Percentiles rank a stretch among this genome's conserved stretches.
phyloP scores from a whole-genome alignment of 1,284 basidiomycete genomes.

The Rhodotorula sp. region DNA sequence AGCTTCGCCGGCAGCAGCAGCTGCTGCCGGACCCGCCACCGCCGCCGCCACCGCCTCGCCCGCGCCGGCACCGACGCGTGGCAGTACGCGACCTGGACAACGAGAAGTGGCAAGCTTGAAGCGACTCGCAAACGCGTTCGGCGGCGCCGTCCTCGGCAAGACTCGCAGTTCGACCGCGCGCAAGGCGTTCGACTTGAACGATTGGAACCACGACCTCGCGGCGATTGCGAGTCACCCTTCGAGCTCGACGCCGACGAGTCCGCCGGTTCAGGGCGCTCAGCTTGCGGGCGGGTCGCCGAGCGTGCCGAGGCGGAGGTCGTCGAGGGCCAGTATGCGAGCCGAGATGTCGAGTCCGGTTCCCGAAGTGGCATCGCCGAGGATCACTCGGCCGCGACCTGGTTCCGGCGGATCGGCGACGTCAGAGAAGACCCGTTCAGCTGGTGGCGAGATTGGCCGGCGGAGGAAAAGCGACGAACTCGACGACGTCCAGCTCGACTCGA shows the following conservation, averaged over 20 bases:
- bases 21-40: not conserved
- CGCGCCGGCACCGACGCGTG: not conserved
- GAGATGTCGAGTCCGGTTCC: slow-evolving; percentile 36
- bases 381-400: not conserved
- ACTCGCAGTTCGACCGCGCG: slow-evolving; percentile 20
- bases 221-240: slow-evolving; percentile 35
- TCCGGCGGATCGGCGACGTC: not conserved
- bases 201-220: slow-evolving; percentile 44
- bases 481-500: slow-evolving; percentile 30
- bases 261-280: not conserved
- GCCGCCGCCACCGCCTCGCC: not conserved
- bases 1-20: not conserved
- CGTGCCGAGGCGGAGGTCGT: slow-evolving; percentile 3
- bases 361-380: slow-evolving; percentile 21
- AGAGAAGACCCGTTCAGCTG: not conserved
- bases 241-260: slow-evolving; percentile 27
- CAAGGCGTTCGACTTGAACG: slow-evolving; percentile 42
- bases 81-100: slow-evolving; percentile 17
- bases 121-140: slow-evolving; percentile 28
- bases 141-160: slow-evolving; percentile 15
- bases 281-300: not conserved
- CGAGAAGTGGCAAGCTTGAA: slow-evolving; percentile 29
- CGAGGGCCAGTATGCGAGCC: slow-evolving; percentile 9
- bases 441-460: slow-evolving; percentile 21
- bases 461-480: slow-evolving; percentile 41